Evolutionary conservation across 2,329 filamentous ascomycete genomes (phyloP), one percentile per base, ranked within the genome.

Genomic region (Sporothrix phasma): DNA sequence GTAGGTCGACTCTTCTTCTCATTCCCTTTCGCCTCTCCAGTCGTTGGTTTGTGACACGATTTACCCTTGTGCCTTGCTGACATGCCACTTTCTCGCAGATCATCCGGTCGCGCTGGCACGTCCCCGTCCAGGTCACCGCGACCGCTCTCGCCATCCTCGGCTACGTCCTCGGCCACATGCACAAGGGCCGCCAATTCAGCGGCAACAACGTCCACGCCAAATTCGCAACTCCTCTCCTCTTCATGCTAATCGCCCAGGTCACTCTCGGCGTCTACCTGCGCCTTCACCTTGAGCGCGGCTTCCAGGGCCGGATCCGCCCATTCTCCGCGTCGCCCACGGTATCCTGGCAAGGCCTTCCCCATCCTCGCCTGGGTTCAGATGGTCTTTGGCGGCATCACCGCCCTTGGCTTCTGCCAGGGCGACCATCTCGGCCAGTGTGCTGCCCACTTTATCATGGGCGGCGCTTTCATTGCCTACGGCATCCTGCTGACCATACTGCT

Each of bases 381-480:
- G 86, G 74, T 99, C 6, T 96, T 99, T 75, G 94, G 94, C 60
- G 94, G 92, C 45, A 97, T 99, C 71, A 93, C 93, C 0, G 82
- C 89, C 3, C 80, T 96, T 64, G 94, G 94, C 24, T 97, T 96
- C 79, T 99, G 94, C 75, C 89, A 91, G 69, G 91, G 82, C 62
- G 92, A 97, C 65, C 93, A 99, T 72, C 75, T 92, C 1, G 93
- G 92, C 37, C 94, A 99, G 75, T 99, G 94, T 76, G 78, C 90
- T 47, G 94, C 94, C 1, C 94, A 99, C 75, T 99, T 97, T 76
- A 99, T 97, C 75, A 99, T 99, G 94, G 94, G 94, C 51, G 88
- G 89, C 69, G 92, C 93, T 0, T 99, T 99, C 73, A 93, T 99
- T 69, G 94, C 84, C 34, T 99, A 99, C 72, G 94, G 90, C 31